Evolutionary conservation across 805 yeast species (phyloP), one percentile per base, ranked within the genome.

Genomic region (Teunomyces barrocoloradensis): DNA sequence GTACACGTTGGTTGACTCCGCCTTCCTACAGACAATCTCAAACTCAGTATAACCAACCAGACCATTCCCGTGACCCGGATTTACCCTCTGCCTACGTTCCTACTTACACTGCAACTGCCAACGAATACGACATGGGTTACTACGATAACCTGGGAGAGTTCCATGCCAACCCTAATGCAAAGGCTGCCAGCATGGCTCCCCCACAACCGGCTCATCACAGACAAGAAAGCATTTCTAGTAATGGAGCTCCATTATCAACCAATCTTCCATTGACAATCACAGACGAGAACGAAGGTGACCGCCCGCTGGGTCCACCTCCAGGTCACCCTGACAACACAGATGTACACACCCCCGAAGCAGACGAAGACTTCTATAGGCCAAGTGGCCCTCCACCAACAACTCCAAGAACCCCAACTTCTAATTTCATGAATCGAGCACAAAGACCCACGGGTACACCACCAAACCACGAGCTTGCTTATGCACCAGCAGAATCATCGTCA

Each of bases 1-100:
- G n/a, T n/a, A n/a, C n/a, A n/a, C n/a, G n/a, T n/a, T n/a, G 95
- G 95, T 80, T 89, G 71, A 85, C 94, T 0, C 96, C 96, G 5
- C 95, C 95, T 0, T 74, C 84, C 9, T 88, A 88, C 59, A 61
- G 73, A 41, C 89, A 83, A 54, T 79, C 89, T 1, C 87, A 86
- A 56, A 71, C 69, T 44, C 82, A 80, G 48, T 77, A 80, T 53
- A 69, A 75, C 45, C 74, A 73, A 40, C 77, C 77, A 0, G 54
- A 52, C 34, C 51, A 51, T 21, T 61, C 61, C 34, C 66, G 72
- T 6, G 79, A 77, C 40, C 76, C 77, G 2, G 74, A 66, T 29
- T 52, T 60, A 47, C 71, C 68, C 11, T 59, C 61, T 38, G 59
- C 66, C 6, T 81, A 73, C 54, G 88, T 85, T 1, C 95, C 95